Base-by-base conservation (phyloP, 306 rosid genomes). In the Lupinus albus region DNA sequence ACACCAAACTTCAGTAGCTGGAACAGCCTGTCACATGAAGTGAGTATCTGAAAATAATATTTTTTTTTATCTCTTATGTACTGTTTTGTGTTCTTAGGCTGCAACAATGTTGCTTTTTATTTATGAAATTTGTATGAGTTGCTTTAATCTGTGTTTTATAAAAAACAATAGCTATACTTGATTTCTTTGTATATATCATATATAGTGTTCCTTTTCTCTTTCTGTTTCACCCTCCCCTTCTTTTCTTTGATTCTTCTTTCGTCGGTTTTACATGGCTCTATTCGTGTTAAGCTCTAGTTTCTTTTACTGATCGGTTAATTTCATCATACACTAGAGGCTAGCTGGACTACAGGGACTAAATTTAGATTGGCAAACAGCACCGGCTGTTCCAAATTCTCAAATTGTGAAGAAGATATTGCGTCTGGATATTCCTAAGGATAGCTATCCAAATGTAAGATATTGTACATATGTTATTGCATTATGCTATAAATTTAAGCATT, bases 351-450 rank as follows among this genome's bases (percentile, higher is more conserved):
- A 74, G 11, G 85, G 85, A 70, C 70, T 67, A 65, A 80, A 67
- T 35, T 39, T 80, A 74, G 85, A 80, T 39, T 80, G 79, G 81
- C 82, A 83, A 63, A 66, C 74, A 42, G 0, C 83, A 61, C 58
- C 88, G 38, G 60, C 33, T 56, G 68, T 56, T 72, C 71, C 81
- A 28, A 74, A 53, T 77, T 74, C 79, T 79, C 78, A 61, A 44
- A 51, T 39, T 51, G 85, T 80, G 39, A 84, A 77, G 85, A 84
- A 77, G 79, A 76, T 84, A 54, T 39, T 84, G 75, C 85, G 88
- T 65, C 52, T 84, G 83, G 85, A 84, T 53, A 84, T 84, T 77
- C 85, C 83, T 8, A 69, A 44, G 56, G 84, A 80, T 45, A 68
- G 77, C 61, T 77, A 80, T 72, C 85, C 88, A 11, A 84, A 80